Evolutionary conservation across 495 filamentous ascomycete species (phyloP).

Genomic region (Penicillium alfredii): DNA sequence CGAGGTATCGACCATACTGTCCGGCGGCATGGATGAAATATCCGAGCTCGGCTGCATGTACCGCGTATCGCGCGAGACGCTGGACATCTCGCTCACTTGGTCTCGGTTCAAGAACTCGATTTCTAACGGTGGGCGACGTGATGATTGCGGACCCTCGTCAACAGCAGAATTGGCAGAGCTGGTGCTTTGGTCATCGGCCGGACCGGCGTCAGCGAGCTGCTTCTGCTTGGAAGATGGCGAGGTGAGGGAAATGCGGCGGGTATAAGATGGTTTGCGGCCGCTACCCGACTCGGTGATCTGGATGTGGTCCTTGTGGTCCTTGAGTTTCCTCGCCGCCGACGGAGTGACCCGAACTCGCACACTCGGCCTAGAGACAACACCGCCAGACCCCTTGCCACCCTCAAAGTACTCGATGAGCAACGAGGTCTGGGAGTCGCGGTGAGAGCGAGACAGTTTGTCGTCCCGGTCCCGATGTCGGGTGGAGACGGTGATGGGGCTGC

Average conservation of each 20-base stretch:
- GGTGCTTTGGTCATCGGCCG: constrained; percentile 48
- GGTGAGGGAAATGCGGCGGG: constrained; percentile 55
- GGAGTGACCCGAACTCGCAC: constrained; percentile 94
- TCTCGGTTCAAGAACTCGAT: constrained; percentile 67
- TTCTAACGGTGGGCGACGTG: constrained; percentile 67
- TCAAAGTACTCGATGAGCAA: constrained; percentile 98
- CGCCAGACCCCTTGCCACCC: constrained; percentile 63
- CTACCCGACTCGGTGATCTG: constrained; percentile 73
- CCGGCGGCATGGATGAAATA: constrained; percentile 83
- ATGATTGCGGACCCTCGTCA: constrained; percentile 67
- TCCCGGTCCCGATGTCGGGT: constrained; percentile 55
- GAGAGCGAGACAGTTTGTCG: constrained; percentile 44
- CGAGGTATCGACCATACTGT: constrained; percentile 75
- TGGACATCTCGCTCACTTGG: constrained; percentile 53
- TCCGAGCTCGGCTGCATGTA: constrained; percentile 65
- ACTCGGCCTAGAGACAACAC: constrained; percentile 66
- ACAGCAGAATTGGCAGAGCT: constrained; percentile 67
- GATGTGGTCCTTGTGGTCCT: constrained; percentile 61
- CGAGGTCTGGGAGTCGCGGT: constrained; percentile 74
- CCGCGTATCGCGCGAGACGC: constrained; percentile 52
- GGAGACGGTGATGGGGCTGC: constrained; percentile 81
- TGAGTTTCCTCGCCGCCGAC: constrained; percentile 53
- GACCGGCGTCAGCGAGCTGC: constrained; percentile 35
- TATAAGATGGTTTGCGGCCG: constrained; percentile 59
- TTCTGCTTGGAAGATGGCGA: constrained; percentile 51